These are phyloP conservation scores for Nyctanthes arbortristis DNA, from an alignment of 257 asterid genomes.

Conservation along the genomic window DNA sequence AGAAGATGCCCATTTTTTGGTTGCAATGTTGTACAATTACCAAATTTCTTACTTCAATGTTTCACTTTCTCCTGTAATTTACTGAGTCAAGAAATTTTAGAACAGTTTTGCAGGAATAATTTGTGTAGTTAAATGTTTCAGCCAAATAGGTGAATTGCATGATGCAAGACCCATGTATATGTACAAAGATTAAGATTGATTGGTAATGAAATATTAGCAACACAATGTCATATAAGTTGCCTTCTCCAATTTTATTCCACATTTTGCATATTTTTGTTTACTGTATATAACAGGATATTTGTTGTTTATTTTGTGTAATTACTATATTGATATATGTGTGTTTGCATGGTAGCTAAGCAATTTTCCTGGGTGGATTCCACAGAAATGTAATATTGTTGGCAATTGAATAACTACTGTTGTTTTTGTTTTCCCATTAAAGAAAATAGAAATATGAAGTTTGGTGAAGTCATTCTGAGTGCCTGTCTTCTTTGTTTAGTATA, in stretches of 20 bases:
- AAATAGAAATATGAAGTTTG: too few relatives aligned
- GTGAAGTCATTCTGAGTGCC: too few relatives aligned
- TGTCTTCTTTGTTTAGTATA: too few relatives aligned
- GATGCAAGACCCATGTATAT: slow-evolving; percentile 61
- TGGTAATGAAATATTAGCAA: slow-evolving; percentile 51
- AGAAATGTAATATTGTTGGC: too few relatives aligned
- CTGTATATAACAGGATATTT: neutral
- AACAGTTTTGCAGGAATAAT: slow-evolving; percentile 79
- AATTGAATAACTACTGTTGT: too few relatives aligned
- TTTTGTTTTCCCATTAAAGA: too few relatives aligned
- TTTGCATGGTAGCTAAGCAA: neutral
- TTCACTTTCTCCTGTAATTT: slow-evolving; percentile 70
- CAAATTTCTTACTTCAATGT: slow-evolving; percentile 47
- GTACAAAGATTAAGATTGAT: slow-evolving; percentile 57
- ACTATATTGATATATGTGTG: neutral
- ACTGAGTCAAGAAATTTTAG: slow-evolving; percentile 50
- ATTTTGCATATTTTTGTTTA: neutral
- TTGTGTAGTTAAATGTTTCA: slow-evolving; percentile 50
- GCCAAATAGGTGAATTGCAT: slow-evolving; percentile 48
- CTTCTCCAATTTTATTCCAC: neutral
- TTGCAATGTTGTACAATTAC: slow-evolving; percentile 87
- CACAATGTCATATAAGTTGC: slow-evolving; percentile 15
- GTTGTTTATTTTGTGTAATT: neutral
- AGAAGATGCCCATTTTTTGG: slow-evolving; percentile 43
- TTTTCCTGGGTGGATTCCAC: neutral